phyloP scores from a whole-genome alignment of 192 early-diverging fungal genomes.

The Polychytrium aggregatum region DNA sequence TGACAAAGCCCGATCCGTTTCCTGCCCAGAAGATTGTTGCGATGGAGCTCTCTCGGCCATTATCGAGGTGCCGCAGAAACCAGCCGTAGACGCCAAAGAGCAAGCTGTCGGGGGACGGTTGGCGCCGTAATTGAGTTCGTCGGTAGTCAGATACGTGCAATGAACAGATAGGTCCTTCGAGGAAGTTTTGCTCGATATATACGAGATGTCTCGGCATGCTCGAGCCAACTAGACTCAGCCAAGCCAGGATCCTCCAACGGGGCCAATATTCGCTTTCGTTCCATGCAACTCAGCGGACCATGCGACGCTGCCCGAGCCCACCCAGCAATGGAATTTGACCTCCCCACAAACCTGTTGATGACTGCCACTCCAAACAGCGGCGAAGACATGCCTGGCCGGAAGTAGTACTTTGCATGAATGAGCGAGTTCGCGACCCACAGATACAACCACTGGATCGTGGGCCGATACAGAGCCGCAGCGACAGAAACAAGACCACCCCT shows the following conservation, averaged over 20 bases:
- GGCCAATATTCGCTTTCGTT: too few relatives aligned
- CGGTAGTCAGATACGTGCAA: neutral
- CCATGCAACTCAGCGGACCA: too few relatives aligned
- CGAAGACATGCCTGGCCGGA: constrained; percentile 88
- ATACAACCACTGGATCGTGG: too few relatives aligned
- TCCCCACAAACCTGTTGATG: constrained; percentile 34
- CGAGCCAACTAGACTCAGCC: too few relatives aligned
- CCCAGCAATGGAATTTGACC: too few relatives aligned
- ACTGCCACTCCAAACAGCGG: constrained; percentile 85
- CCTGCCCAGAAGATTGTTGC: constrained; percentile 30
- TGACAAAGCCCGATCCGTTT: constrained; percentile 26
- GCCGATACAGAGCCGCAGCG: too few relatives aligned
- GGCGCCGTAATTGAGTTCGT: neutral
- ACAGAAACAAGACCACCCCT: too few relatives aligned
- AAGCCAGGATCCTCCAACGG: too few relatives aligned
- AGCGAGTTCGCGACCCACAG: too few relatives aligned
- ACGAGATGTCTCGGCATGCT: too few relatives aligned
- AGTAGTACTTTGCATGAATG: too few relatives aligned
- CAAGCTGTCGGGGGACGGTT: constrained; percentile 11
- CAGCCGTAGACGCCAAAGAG: constrained; percentile 40
- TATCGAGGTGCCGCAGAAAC: constrained; percentile 24
- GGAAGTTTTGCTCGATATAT: neutral
- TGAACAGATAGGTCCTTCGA: neutral
- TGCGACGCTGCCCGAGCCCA: too few relatives aligned
- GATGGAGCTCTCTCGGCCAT: constrained; percentile 6